Evolutionary conservation across 2,329 filamentous ascomycete genomes (phyloP), one percentile per base, ranked within the genome.

Genomic region (Neoscytalidium dimidiatum): DNA sequence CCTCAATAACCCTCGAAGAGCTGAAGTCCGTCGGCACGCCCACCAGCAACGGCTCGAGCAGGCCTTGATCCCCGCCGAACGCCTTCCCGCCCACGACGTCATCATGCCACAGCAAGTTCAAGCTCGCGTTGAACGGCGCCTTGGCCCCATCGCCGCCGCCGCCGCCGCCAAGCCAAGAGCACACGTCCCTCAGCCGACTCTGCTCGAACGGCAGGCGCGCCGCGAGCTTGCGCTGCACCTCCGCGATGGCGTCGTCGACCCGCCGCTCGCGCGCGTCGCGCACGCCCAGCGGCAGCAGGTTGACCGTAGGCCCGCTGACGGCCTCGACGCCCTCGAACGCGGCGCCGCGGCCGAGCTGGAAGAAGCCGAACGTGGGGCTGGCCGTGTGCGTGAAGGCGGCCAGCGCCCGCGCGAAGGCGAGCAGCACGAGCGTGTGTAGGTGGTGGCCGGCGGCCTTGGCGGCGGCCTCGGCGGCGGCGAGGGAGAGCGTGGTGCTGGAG

Each of bases 71-170:
- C 9, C 28, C 49, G 23, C 46, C 62, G 29, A 52, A 62, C 51
- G 57, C 62, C 23, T 21, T 49, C 29, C 51, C n/a, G n/a, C n/a
- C 53, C 26, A 60, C 44, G 6, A 60, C 43, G 11, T 58, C 64
- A 33, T 73, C 70, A 56, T 69, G 69, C 72, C 72, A 76, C 31
- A 77, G 68, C 14, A 77, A 68, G 52, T 77, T 77, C 31, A 76
- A 68, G 69, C 70, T 75, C 2, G 71, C 68, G 48, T 77, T 75
- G 69, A 77, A 76, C 7, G 69, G 69, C 44, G 28, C 19, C 4
- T 66, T 52, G 13, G 28, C 28, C 23, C 26, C 3, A 9, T 8
- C 4, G 1, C 38, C 48, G 7, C 14, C 4, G 64, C 61, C 38
- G 38, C 21, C 53, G 8, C 21, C 35, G 4, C 17, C 8, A 11